A percentile compares a stretch with the other conserved stretches of the same genome.
Evolutionary conservation across 1,284 basidiomycete species (phyloP).

Genomic region (Cystobasidium sp.): DNA sequence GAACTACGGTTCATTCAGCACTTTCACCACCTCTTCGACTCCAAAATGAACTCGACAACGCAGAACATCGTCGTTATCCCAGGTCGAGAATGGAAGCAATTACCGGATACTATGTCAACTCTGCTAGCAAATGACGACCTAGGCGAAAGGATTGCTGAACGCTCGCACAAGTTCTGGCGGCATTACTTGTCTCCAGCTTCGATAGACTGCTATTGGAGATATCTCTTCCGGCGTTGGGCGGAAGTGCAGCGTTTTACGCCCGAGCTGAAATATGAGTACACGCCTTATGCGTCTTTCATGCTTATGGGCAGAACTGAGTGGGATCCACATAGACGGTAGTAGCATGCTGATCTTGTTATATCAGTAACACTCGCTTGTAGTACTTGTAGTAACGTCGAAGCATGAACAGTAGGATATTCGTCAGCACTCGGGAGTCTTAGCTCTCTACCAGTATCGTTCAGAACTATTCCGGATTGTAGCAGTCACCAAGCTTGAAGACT

Average conservation of each 20-base stretch:
- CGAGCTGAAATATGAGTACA: conserved; percentile 49
- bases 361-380: neutral
- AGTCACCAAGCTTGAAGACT: too few relatives aligned
- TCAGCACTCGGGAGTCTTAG: neutral
- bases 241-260: conserved; percentile 54
- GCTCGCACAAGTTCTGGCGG: conserved; percentile 48
- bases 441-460: neutral
- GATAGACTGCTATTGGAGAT: conserved; percentile 53
- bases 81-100: conserved; percentile 51
- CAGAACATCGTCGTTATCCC: conserved; percentile 57
- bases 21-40: conserved; percentile 57
- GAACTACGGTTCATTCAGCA: conserved; percentile 54
- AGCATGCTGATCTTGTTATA: neutral
- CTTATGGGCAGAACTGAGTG: conserved; percentile 54
- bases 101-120: conserved; percentile 55
- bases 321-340: conserved; percentile 51
- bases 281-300: conserved; percentile 55
- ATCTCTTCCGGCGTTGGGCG: conserved; percentile 50
- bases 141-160: conserved; percentile 21
- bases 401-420: neutral
- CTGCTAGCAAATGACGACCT: conserved; percentile 48
- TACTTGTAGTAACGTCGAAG: neutral
- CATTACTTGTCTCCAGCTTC: conserved; percentile 55
- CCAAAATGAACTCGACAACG: conserved; percentile 50
- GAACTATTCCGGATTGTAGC: too few relatives aligned